A percentile compares a stretch with the other conserved stretches of the same genome.
Evolutionary conservation across 2,329 filamentous ascomycete species (phyloP).

Genomic region (Rasamsonia emersonii): DNA sequence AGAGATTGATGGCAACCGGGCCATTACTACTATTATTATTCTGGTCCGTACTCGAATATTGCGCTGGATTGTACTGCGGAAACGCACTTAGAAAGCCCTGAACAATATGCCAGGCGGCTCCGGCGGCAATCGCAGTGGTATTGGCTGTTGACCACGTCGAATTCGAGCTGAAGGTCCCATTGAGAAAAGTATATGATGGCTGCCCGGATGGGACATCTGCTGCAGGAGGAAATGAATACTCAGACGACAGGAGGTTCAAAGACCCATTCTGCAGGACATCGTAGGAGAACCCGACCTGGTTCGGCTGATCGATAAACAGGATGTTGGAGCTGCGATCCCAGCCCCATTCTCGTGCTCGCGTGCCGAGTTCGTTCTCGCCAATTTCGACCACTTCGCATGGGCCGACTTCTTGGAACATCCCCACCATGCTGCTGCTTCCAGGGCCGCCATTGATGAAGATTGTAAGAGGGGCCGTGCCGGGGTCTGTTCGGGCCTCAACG

Average conservation of each 20-base stretch:
- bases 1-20: conserved; percentile 46
- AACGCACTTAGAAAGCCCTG: conserved; percentile 42
- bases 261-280: too few relatives aligned
- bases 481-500: conserved; percentile 33
- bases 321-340: conserved; percentile 30
- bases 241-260: too few relatives aligned
- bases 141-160: too few relatives aligned
- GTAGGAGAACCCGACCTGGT: conserved; percentile 32
- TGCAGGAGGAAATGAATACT: too few relatives aligned
- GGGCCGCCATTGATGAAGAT: conserved; percentile 48
- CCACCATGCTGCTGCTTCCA: conserved; percentile 44
- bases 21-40: too few relatives aligned
- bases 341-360: conserved; percentile 29
- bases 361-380: conserved; percentile 33
- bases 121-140: conserved; percentile 37
- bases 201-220: too few relatives aligned
- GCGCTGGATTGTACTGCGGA: conserved; percentile 25
- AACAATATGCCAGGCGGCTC: conserved; percentile 46
- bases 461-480: conserved; percentile 40
- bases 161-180: too few relatives aligned
- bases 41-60: conserved; percentile 4
- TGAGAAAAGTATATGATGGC: too few relatives aligned
- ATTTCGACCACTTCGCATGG: conserved; percentile 35
- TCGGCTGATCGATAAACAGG: conserved; percentile 31
- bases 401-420: conserved; percentile 44